Conservation (phyloP, 208 protist genomes). For the Novymonas esmeraldas region DNA sequence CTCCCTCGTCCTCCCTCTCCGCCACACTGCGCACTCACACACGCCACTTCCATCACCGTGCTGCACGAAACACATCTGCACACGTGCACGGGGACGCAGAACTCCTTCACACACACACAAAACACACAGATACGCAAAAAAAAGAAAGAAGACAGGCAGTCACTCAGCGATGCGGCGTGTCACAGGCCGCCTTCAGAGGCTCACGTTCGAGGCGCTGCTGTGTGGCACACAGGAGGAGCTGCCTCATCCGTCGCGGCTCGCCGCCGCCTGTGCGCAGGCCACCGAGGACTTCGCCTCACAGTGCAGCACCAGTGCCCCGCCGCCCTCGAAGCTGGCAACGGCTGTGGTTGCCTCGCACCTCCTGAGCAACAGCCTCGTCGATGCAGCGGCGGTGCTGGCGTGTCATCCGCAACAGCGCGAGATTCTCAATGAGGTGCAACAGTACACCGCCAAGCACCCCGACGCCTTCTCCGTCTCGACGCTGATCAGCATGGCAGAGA, state of each 20-base stretch:
- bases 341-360: constrained; percentile 36
- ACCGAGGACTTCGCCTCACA: constrained; percentile 22
- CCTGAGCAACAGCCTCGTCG: constrained; percentile 26
- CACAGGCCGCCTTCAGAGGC: constrained; percentile 27
- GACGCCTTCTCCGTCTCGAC: constrained; percentile 17
- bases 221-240: constrained; percentile 34
- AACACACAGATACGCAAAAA: background rate
- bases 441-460: constrained; percentile 21
- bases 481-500: constrained; percentile 38
- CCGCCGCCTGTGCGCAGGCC: constrained; percentile 8
- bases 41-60: too few species aligned
- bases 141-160: constrained; percentile 1
- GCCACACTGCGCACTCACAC: too few species aligned
- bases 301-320: constrained; percentile 42
- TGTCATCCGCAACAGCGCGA: constrained; percentile 37
- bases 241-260: constrained; percentile 10
- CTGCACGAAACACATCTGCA: too few species aligned
- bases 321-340: constrained; percentile 56
- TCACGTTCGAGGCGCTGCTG: constrained; percentile 70
- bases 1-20: too few species aligned
- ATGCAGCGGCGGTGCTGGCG: constrained; percentile 46
- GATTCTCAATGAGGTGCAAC: constrained; percentile 24
- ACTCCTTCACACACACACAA: too few species aligned
- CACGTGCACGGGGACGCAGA: too few species aligned
- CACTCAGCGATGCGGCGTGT: constrained; percentile 30